Percentiles rank a stretch among this genome's conserved stretches.
Evolutionary conservation across 345 rosid genomes (phyloP).

Genomic region (Gossypium stocksii): DNA sequence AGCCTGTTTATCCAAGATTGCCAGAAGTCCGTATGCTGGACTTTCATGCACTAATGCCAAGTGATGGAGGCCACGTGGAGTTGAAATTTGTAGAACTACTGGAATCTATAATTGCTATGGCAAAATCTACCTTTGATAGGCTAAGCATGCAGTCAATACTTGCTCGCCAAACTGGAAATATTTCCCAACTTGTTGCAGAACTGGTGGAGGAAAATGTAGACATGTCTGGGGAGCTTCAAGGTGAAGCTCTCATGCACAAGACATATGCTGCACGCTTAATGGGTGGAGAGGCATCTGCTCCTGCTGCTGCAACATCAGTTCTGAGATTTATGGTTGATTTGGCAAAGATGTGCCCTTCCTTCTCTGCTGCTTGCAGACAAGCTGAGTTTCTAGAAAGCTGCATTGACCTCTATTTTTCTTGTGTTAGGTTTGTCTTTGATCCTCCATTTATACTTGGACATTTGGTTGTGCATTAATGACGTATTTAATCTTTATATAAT

Average conservation of each 20-base stretch:
- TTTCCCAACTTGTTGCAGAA: constrained; percentile 91
- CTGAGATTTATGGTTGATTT: constrained; percentile 99
- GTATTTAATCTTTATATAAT: constrained; percentile 2
- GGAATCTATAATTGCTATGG: constrained; percentile 93
- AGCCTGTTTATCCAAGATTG: constrained; percentile 90
- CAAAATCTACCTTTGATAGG: constrained; percentile 92
- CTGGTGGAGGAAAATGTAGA: constrained; percentile 87
- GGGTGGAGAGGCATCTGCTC: constrained; percentile 99
- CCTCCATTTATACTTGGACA: constrained; percentile 16
- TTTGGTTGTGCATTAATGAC: constrained; percentile 17
- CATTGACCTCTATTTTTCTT: constrained; percentile 89
- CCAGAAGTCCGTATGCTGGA: constrained; percentile 99
- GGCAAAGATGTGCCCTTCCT: constrained; percentile 93
- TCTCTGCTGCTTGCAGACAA: constrained; percentile 90
- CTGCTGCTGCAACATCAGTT: constrained; percentile 94
- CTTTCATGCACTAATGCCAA: constrained; percentile 95
- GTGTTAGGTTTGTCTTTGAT: constrained; percentile 69
- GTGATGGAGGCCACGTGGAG: constrained; percentile 72
- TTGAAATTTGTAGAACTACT: constrained; percentile 86
- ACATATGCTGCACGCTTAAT: constrained; percentile 97
- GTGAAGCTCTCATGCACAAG: constrained; percentile 99
- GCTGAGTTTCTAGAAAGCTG: constrained; percentile 90
- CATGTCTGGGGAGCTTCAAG: constrained; percentile 97
- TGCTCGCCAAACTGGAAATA: constrained; percentile 87
- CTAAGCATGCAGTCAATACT: constrained; percentile 78